These are phyloP conservation scores for Globisporangium sylvaticum DNA, from an alignment of 352 stramenopile species.

Conservation along the genomic window DNA sequence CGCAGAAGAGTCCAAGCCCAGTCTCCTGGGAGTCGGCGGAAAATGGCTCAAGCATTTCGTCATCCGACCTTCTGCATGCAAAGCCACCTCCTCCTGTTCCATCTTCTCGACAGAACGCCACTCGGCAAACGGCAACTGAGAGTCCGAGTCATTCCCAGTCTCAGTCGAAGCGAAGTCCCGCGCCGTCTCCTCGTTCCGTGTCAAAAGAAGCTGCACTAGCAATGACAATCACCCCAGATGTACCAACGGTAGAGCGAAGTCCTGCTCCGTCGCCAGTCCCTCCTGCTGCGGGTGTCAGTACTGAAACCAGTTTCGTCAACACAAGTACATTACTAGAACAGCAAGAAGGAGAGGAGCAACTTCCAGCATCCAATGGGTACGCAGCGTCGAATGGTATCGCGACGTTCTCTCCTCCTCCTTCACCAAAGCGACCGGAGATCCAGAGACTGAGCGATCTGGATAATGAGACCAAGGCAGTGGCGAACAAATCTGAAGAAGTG, in stretches of 20 bases:
- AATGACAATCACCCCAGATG: neutral
- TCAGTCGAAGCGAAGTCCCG: neutral
- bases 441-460: slow-evolving; percentile 11
- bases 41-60: neutral
- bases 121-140: neutral
- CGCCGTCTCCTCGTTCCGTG: neutral
- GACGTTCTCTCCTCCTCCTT: slow-evolving; percentile 4
- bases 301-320: neutral
- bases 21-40: neutral
- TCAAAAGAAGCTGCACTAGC: neutral
- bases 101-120: neutral
- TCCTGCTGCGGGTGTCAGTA: neutral
- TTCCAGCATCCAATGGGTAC: neutral
- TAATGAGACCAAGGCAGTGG: slow-evolving; percentile 1
- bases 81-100: neutral
- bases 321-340: neutral
- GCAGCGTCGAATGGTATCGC: neutral
- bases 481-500: neutral
- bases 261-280: neutral
- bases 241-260: neutral
- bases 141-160: slow-evolving; percentile 3
- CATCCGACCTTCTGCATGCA: neutral
- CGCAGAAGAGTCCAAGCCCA: neutral
- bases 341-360: neutral
- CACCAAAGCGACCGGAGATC: slow-evolving; percentile 1